phyloP scores from a whole-genome alignment of 75 land plant genomes.

The Selaginella tamariscina region DNA sequence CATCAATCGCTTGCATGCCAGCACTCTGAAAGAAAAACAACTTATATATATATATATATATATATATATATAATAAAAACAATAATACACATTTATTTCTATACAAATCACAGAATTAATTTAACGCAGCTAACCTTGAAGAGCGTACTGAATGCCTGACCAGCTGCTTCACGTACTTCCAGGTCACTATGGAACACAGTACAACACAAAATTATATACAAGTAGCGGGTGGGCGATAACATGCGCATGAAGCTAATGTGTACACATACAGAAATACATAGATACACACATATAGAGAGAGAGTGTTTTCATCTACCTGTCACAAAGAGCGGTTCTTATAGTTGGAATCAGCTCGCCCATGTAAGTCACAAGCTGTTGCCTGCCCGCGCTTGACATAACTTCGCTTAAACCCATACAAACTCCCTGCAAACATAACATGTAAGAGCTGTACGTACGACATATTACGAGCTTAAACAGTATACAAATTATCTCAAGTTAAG shows the following conservation, averaged over 20 bases:
- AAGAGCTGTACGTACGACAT: no score
- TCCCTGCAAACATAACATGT: constrained; percentile 79
- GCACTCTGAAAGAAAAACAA: constrained; percentile 54
- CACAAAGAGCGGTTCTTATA: constrained; percentile 92
- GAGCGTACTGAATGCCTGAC: constrained; percentile 90
- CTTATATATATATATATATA: constrained; percentile 6
- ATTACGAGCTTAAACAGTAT: no score
- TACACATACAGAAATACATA: no score
- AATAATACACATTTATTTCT: neutral
- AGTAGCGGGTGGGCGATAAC: no score
- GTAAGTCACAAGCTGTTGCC: constrained; percentile 66
- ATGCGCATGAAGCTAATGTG: constrained; percentile 13
- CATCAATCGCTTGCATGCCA: constrained; percentile 99
- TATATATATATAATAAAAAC: neutral
- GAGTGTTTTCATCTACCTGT: no score
- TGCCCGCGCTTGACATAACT: constrained; percentile 96
- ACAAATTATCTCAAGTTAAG: no score
- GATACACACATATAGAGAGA: no score
- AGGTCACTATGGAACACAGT: constrained; percentile 29
- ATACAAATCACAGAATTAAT: constrained; percentile 11
- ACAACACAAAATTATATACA: neutral
- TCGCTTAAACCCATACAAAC: constrained; percentile 98
- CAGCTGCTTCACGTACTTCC: constrained; percentile 97
- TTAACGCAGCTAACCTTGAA: constrained; percentile 79
- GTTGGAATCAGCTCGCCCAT: constrained; percentile 93